phyloP scores from a whole-genome alignment of 2,329 filamentous ascomycete species.

The Oidium heveae region DNA sequence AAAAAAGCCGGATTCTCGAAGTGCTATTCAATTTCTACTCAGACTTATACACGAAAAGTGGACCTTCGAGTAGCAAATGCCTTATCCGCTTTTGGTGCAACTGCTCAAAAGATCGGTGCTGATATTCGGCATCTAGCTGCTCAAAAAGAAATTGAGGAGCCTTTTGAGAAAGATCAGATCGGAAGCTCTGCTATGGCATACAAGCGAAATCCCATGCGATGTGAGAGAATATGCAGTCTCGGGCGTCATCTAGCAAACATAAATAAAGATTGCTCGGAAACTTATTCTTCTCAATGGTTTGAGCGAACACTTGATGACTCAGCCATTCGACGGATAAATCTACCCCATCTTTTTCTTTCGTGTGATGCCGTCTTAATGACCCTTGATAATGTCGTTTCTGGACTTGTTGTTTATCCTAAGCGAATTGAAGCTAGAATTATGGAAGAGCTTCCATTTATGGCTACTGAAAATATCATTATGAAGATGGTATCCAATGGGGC shows the following conservation, averaged over 20 bases:
- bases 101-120: conserved; percentile 45
- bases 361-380: conserved; percentile 43
- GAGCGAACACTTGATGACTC: conserved; percentile 43
- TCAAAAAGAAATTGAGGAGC: conserved; percentile 69
- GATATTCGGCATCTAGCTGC: conserved; percentile 52
- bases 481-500: conserved; percentile 42
- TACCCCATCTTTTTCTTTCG: conserved; percentile 41
- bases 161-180: conserved; percentile 58
- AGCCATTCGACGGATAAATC: conserved; percentile 35
- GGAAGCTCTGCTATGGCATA: conserved; percentile 31
- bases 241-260: conserved; percentile 20
- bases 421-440: conserved; percentile 38
- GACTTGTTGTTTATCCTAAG: conserved; percentile 43
- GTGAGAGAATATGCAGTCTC: conserved; percentile 21
- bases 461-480: conserved; percentile 54
- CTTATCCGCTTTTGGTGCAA: conserved; percentile 55
- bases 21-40: conserved; percentile 26
- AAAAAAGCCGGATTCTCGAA: conserved; percentile 26
- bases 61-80: conserved; percentile 62
- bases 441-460: conserved; percentile 64
- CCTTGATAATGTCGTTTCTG: conserved; percentile 28
- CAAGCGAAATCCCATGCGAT: conserved; percentile 24
- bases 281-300: conserved; percentile 44
- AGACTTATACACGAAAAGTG: conserved; percentile 59
- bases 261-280: conserved; percentile 21